phyloP scores from a whole-genome alignment of 352 stramenopile genomes.

The Pythium scleroteichum region DNA sequence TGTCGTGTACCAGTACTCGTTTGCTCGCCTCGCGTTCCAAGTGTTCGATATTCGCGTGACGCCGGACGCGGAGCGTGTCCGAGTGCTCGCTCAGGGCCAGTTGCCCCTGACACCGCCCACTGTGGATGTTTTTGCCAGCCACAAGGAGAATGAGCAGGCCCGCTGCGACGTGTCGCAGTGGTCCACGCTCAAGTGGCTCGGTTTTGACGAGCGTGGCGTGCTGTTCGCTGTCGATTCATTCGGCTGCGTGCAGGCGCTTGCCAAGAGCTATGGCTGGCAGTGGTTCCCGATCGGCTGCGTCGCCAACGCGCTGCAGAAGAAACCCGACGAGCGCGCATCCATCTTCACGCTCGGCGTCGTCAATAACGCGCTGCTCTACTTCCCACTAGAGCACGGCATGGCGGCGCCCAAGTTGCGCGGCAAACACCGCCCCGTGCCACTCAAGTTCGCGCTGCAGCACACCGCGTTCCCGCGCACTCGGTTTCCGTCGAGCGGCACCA shows the following conservation, averaged over 20 bases:
- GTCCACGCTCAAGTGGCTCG: conserved; percentile 69
- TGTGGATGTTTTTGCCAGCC: conserved; percentile 65
- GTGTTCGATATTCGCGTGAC: conserved; percentile 50
- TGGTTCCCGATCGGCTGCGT: conserved; percentile 79
- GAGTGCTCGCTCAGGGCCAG: conserved; percentile 41
- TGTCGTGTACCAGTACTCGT: conserved; percentile 63
- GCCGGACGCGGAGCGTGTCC: conserved; percentile 44
- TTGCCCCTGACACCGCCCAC: conserved; percentile 62
- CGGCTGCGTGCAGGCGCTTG: conserved; percentile 63
- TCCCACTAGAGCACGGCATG: conserved; percentile 55
- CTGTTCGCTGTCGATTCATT: conserved; percentile 76
- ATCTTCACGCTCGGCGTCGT: conserved; percentile 74
- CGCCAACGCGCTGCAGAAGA: conserved; percentile 59
- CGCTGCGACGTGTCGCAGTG: conserved; percentile 47
- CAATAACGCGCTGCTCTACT: conserved; percentile 75
- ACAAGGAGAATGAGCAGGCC: conserved; percentile 60
- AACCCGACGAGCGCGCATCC: conserved; percentile 50
- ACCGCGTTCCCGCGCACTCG: conserved; percentile 57
- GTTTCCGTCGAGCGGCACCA: conserved; percentile 13
- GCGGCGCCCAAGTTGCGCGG: conserved; percentile 51
- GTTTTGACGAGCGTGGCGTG: conserved; percentile 73
- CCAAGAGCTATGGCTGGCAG: conserved; percentile 48
- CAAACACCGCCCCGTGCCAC: conserved; percentile 75
- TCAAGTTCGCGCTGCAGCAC: conserved; percentile 55
- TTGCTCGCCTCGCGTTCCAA: conserved; percentile 53